Conservation (phyloP, 495 filamentous ascomycete genomes). For the Penicillium tannophilum region DNA sequence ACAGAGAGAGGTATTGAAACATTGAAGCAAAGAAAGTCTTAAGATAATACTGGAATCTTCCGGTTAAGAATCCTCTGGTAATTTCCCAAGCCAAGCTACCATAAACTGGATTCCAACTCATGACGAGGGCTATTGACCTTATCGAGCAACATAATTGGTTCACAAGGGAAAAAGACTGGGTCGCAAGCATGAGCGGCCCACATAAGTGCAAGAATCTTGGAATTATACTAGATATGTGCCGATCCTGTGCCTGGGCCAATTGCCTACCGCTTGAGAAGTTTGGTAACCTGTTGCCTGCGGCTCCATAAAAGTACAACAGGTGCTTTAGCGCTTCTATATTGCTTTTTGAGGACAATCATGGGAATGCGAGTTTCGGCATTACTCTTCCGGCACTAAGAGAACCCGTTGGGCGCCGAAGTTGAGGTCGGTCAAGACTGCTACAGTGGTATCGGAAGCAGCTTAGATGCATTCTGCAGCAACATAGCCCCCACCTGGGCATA, state of each 20-base stretch:
- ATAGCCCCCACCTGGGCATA: neutral
- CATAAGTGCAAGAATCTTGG: neutral
- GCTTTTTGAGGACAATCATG: no score
- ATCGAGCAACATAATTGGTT: neutral
- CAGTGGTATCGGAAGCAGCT: neutral
- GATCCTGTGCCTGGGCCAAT: no score
- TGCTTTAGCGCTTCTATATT: no score
- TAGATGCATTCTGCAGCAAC: neutral
- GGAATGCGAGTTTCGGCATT: no score
- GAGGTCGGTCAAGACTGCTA: neutral
- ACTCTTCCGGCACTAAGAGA: no score
- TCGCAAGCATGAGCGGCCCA: neutral
- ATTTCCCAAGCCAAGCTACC: neutral
- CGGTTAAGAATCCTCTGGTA: neutral
- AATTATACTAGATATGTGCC: neutral
- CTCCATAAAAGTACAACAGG: no score
- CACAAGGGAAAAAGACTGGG: neutral
- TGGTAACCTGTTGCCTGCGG: no score
- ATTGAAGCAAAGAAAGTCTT: neutral
- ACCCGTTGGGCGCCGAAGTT: no score
- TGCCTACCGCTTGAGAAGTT: no score
- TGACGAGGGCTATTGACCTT: neutral
- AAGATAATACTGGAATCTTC: neutral
- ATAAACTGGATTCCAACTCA: neutral
- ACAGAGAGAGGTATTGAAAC: neutral